Base-by-base conservation (phyloP, 176 grass and related monocot species). In the Carex parvula region DNA sequence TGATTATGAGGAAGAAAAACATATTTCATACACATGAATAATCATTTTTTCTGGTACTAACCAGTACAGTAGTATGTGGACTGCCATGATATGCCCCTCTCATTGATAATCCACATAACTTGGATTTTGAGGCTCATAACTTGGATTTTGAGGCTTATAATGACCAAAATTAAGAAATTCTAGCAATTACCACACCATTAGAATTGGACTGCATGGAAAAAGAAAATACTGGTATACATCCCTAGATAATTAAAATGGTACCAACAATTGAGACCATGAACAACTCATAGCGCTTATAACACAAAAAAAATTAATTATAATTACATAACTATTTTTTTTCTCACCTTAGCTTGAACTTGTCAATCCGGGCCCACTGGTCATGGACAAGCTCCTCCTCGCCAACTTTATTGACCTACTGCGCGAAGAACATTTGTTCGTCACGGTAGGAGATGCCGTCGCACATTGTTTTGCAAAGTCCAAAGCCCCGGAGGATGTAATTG, bases 331-430 rank as follows among this genome's bases (percentile, higher is more conserved):
- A 14, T 15, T 30, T 32, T 9, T 61, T 65, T 8, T 6, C 29
- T 80, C 37, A 52, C 41, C 30, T 26, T 87, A 94, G 94, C 83
- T 97, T 55, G 53, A 92, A 83, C 79, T 94, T 6, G 79, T 92
- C n/a, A 97, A 97, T 75, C 94, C 91, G 0, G 90, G 94, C 13
- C 82, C 83, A 0, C 20, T 8, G 1, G 94, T 97, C 80, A 90
- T 94, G 52, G 82, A 90, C 62, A 94, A 97, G 88, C 86, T 94
- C n/a, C 82, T 68, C 12, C 53, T 79, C 3, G 83, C 94, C 0
- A 84, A 87, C 39, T 94, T 97, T 82, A 87, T 81, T 0, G 84
- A 94, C 0, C 68, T 87, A 57, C 91, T 97, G 11, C 90, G 88
- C 1, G 77, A 90, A 1, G 90, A 97, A n/a, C 91, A 87, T 56